A percentile compares a stretch with the other conserved stretches of the same genome.
Evolutionary conservation across 148 eudicot genomes (phyloP).

Genomic region (Amaranthus cruentus): DNA sequence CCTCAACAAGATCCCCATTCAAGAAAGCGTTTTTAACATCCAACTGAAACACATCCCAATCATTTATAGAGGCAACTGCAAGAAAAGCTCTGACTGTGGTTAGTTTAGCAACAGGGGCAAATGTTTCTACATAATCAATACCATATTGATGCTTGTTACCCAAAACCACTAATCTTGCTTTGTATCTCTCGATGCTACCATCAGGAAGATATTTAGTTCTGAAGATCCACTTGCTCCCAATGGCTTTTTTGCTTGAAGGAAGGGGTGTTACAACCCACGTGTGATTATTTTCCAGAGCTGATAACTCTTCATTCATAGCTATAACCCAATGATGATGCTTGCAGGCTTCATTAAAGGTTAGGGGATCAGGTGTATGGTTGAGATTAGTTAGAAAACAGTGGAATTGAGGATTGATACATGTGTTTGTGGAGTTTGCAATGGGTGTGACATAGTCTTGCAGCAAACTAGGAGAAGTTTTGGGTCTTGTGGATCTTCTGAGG

Average conservation of each 20-base stretch:
- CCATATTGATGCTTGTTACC: neutral
- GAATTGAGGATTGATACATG: neutral
- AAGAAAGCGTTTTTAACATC: no score
- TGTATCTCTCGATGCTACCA: neutral
- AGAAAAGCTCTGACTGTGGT: neutral
- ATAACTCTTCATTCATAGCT: neutral
- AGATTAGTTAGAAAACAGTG: neutral
- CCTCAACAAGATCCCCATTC: no score
- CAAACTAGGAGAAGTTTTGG: no score
- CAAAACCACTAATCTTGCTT: neutral
- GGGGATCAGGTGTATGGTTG: neutral
- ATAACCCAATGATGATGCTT: neutral
- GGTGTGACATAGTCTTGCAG: no score
- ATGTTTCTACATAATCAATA: neutral
- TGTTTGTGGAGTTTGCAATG: no score
- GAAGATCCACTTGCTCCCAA: neutral
- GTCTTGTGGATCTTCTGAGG: no score
- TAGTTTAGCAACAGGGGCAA: neutral
- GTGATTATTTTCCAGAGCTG: neutral
- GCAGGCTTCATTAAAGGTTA: neutral
- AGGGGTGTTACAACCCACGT: neutral
- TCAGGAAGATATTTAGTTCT: neutral
- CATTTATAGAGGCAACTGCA: neutral
- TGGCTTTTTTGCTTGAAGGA: neutral
- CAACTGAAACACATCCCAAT: neutral